Conservation (phyloP, 1,284 basidiomycete species). For the Pulveroboletus sp. region DNA sequence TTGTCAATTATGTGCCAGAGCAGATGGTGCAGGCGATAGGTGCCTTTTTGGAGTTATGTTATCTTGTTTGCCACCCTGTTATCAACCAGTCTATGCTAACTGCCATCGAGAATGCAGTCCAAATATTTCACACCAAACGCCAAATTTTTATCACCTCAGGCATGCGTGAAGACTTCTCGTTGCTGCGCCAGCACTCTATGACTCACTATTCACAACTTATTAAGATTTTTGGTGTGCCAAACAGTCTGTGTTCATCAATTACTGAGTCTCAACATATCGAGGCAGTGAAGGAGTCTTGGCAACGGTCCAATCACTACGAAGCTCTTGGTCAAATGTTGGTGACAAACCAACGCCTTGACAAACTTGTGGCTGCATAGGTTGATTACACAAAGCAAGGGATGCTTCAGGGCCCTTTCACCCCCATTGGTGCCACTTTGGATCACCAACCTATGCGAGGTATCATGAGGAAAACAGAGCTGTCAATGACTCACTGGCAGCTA, state of each 20-base stretch:
- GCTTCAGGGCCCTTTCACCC: background rate
- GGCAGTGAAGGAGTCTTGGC: slow-evolving; percentile 1
- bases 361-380: background rate
- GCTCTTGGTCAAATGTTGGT: background rate
- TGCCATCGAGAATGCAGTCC: no score
- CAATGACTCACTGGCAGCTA: no score
- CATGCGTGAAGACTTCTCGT: background rate
- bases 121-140: no score
- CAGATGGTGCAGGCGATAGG: no score
- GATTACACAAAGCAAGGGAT: background rate
- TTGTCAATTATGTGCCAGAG: no score
- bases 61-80: no score
- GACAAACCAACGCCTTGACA: background rate
- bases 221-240: background rate
- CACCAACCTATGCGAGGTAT: no score
- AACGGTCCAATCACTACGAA: background rate
- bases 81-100: no score
- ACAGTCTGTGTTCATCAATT: background rate
- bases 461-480: no score
- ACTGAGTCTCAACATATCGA: no score
- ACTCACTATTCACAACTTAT: background rate
- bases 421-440: no score
- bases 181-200: background rate
- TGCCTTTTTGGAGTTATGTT: no score
- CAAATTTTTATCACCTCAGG: background rate